These are phyloP conservation scores for Taxawa tesnikishii DNA, from an alignment of 2,329 filamentous ascomycete genomes.

Conservation along the genomic window DNA sequence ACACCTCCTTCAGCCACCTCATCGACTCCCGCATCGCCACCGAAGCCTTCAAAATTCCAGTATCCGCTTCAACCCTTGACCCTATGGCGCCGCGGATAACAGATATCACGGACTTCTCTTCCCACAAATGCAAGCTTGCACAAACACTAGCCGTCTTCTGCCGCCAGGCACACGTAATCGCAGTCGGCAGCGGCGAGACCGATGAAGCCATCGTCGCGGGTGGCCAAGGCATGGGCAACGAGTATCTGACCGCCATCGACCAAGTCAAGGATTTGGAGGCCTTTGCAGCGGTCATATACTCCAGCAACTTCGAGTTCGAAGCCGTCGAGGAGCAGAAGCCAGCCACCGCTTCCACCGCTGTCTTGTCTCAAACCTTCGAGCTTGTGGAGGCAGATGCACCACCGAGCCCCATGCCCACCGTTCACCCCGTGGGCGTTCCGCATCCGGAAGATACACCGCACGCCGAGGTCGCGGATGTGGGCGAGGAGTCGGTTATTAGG, in stretches of 20 bases:
- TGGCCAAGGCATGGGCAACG: slow-evolving; percentile 26
- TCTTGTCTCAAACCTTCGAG: no score
- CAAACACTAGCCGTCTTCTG: slow-evolving; percentile 84
- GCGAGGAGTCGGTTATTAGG: no score
- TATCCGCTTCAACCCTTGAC: slow-evolving; percentile 26
- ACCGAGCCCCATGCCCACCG: neutral
- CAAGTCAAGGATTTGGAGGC: slow-evolving; percentile 63
- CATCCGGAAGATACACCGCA: no score
- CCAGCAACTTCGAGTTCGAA: slow-evolving; percentile 59
- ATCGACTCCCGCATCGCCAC: slow-evolving; percentile 70
- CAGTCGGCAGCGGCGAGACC: slow-evolving; percentile 60
- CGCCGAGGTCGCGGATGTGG: no score
- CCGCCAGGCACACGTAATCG: slow-evolving; percentile 80
- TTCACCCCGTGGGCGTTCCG: neutral
- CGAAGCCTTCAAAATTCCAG: slow-evolving; percentile 58
- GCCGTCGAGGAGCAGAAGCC: slow-evolving; percentile 20
- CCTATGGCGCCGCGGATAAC: slow-evolving; percentile 42
- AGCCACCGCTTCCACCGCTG: no score
- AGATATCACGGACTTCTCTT: slow-evolving; percentile 26
- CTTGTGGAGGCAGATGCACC: slow-evolving; percentile 1
- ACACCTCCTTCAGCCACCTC: slow-evolving; percentile 74
- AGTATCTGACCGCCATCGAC: slow-evolving; percentile 56
- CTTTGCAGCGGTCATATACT: slow-evolving; percentile 79
- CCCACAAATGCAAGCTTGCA: slow-evolving; percentile 59
- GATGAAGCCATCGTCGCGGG: slow-evolving; percentile 17